These are phyloP conservation scores for Mycena filopes DNA, from an alignment of 768 basidiomycete genomes.

Conservation along the genomic window DNA sequence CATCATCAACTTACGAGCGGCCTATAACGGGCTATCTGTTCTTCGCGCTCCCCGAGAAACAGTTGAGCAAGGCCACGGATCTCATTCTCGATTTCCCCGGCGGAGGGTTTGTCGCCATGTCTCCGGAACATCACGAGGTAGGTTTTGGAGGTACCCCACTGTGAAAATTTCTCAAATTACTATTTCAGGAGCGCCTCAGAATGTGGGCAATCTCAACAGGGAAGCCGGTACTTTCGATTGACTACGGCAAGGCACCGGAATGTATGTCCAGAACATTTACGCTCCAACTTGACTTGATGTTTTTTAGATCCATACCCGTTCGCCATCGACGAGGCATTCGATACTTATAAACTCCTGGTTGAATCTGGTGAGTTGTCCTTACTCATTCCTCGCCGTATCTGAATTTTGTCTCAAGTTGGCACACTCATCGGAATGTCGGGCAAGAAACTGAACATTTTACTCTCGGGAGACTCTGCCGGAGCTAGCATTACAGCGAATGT, in stretches of 20 bases:
- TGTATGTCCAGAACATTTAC: constrained; percentile 59
- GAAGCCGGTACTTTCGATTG: constrained; percentile 84
- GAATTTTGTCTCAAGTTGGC: constrained; percentile 57
- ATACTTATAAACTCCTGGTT: constrained; percentile 83
- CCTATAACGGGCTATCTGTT: constrained; percentile 88
- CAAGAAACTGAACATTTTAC: constrained; percentile 77
- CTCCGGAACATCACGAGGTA: constrained; percentile 90
- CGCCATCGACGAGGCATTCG: constrained; percentile 95
- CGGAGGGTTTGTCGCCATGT: constrained; percentile 97
- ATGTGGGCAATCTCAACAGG: constrained; percentile 86
- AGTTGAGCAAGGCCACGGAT: constrained; percentile 76
- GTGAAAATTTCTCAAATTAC: neutral
- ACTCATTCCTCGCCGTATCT: constrained; percentile 2
- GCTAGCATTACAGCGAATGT: constrained; percentile 88
- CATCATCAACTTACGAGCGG: constrained; percentile 77
- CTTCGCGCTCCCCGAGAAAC: constrained; percentile 74
- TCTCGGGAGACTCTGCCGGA: constrained; percentile 97
- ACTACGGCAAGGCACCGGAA: constrained; percentile 98
- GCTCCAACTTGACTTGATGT: constrained; percentile 18
- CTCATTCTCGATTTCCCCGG: constrained; percentile 94
- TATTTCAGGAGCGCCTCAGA: constrained; percentile 74
- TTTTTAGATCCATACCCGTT: constrained; percentile 93
- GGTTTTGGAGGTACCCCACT: neutral
- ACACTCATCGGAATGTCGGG: constrained; percentile 89
- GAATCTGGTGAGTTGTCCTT: constrained; percentile 65